phyloP scores from a whole-genome alignment of 495 filamentous ascomycete genomes.

The Penicillium lividum region DNA sequence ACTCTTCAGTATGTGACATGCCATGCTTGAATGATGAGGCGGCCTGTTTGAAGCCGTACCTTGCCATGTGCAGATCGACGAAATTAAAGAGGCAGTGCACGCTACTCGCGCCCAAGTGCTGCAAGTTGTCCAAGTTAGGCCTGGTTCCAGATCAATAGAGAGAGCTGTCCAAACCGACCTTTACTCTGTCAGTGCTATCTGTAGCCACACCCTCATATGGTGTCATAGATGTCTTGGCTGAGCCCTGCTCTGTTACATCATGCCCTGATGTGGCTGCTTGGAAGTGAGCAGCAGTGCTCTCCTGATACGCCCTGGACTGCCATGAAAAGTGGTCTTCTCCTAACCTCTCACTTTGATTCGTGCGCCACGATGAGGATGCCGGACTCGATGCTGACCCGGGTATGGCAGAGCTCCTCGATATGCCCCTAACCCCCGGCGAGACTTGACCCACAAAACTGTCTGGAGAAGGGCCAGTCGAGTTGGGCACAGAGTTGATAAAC shows the following conservation, averaged over 20 bases:
- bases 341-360: constrained; percentile 2
- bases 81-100: constrained; percentile 16
- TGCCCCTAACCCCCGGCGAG: background rate
- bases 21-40: constrained; percentile 7
- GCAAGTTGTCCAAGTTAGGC: no score
- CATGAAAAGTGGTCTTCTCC: constrained; percentile 8
- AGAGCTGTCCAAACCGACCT: background rate
- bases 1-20: constrained; percentile 9
- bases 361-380: background rate
- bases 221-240: background rate
- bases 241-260: background rate
- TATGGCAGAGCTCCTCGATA: background rate
- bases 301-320: constrained; percentile 6
- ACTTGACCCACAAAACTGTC: background rate
- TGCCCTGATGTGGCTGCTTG: background rate
- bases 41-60: constrained; percentile 5
- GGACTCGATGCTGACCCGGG: background rate
- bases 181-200: background rate
- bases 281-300: constrained; percentile 1
- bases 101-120: constrained; percentile 8
- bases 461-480: background rate
- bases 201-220: background rate
- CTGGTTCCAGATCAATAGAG: no score
- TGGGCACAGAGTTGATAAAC: background rate
- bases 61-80: constrained; percentile 9